A percentile compares a stretch with the other conserved stretches of the same genome.
These are phyloP conservation scores for Pulchroboletus neoregius DNA, from an alignment of 1,284 basidiomycete species.

Conservation along the genomic window DNA sequence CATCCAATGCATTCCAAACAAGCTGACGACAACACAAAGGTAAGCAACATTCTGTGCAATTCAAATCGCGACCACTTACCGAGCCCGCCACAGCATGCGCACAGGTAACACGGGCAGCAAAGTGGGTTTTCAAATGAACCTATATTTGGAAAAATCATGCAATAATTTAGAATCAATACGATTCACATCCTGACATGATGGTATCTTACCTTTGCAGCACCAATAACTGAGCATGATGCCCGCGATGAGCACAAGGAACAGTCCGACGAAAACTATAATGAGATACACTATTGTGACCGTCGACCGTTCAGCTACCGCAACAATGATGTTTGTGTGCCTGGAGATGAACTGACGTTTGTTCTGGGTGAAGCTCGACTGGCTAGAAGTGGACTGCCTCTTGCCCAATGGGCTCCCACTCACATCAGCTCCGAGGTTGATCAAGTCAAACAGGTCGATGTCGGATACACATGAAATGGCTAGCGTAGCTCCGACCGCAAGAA, in stretches of 20 bases:
- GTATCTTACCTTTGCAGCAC: constrained; percentile 49
- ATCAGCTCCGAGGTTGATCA: constrained; percentile 20
- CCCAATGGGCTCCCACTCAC: constrained; percentile 24
- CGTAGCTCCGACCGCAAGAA: constrained; percentile 33
- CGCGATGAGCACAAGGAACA: constrained; percentile 47
- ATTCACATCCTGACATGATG: not conserved
- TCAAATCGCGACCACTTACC: constrained; percentile 37
- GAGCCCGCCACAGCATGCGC: constrained; percentile 61
- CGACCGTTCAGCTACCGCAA: not conserved
- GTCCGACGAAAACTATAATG: constrained; percentile 54
- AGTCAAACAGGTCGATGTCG: constrained; percentile 23
- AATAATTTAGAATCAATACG: constrained; percentile 1
- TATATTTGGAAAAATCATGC: constrained; percentile 19
- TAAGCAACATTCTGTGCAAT: constrained; percentile 6
- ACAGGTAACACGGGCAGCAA: constrained; percentile 62
- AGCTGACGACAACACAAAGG: constrained; percentile 31
- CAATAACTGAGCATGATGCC: constrained; percentile 54
- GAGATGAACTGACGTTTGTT: constrained; percentile 36
- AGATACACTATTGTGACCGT: constrained; percentile 41
- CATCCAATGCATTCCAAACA: constrained; percentile 55
- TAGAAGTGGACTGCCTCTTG: constrained; percentile 32
- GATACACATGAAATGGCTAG: constrained; percentile 34
- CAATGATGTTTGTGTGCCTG: not conserved
- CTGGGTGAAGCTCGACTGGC: constrained; percentile 35
- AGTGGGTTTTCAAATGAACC: constrained; percentile 56